Evolutionary conservation across 2,329 filamentous ascomycete species (phyloP).

Genomic region (Mycosphaerella arachidis): DNA sequence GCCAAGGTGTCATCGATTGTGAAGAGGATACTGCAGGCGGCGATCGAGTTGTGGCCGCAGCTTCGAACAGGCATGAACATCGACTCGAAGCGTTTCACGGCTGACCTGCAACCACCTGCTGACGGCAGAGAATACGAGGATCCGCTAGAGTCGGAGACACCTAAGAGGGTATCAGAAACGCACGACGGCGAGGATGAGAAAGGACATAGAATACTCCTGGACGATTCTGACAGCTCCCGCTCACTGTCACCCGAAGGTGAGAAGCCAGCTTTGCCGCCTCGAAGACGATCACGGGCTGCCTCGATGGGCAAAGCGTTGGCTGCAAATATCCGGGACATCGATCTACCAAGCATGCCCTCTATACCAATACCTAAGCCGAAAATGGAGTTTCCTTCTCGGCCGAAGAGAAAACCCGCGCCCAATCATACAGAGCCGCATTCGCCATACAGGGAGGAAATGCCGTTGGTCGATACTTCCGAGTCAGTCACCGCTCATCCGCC

Average conservation of each 20-base stretch:
- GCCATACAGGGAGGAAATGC: conserved; percentile 5
- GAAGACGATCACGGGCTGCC: conserved; percentile 21
- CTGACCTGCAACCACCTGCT: conserved; percentile 39
- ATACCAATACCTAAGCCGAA: conserved; percentile 7
- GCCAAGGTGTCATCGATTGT: conserved; percentile 51
- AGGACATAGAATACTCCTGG: conserved; percentile 40
- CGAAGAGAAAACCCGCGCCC: conserved; percentile 41
- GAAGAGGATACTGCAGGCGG: conserved; percentile 46
- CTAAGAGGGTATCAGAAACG: conserved; percentile 18
- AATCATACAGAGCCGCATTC: conserved; percentile 26
- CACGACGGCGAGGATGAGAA: conserved; percentile 26
- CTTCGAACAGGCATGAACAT: conserved; percentile 42
- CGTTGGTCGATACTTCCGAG: conserved; percentile 6
- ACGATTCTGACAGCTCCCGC: conserved; percentile 37
- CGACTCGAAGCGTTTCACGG: conserved; percentile 34
- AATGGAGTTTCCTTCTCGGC: conserved; percentile 16
- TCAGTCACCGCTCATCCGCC: conserved; percentile 17
- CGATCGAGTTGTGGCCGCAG: conserved; percentile 44
- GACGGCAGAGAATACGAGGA: conserved; percentile 46
- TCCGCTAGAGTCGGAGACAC: conserved; percentile 35
- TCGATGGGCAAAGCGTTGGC: conserved; percentile 19
- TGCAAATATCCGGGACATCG: conserved; percentile 15
- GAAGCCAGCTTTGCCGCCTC: conserved; percentile 38
- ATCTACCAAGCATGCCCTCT: conserved; percentile 9
- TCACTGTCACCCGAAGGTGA: conserved; percentile 10